Evolutionary conservation across 805 yeast species (phyloP).

Genomic region (Debaryomyces maramus): DNA sequence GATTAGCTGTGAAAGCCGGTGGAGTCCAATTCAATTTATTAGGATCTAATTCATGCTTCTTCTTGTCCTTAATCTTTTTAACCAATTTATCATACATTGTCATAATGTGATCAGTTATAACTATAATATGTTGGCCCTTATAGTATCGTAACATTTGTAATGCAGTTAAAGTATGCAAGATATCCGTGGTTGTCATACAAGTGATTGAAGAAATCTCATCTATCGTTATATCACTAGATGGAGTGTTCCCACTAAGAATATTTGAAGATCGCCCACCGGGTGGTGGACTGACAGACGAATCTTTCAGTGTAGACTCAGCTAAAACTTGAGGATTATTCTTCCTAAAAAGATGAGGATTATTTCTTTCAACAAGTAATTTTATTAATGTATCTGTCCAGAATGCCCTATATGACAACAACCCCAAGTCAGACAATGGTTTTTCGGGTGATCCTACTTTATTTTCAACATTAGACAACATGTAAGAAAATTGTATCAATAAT

Average conservation of each 20-base stretch:
- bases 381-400: constrained; percentile 93
- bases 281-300: constrained; percentile 21
- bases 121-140: constrained; percentile 90
- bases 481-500: constrained; percentile 87
- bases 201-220: constrained; percentile 87
- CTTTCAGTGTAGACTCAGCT: constrained; percentile 38
- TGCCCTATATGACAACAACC: constrained; percentile 89
- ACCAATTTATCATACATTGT: constrained; percentile 67
- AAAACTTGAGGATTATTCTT: constrained; percentile 34
- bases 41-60: constrained; percentile 75
- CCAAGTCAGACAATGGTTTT: constrained; percentile 93
- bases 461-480: constrained; percentile 84
- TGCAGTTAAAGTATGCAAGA: constrained; percentile 89
- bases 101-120: constrained; percentile 80
- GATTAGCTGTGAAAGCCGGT: constrained; percentile 94
- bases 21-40: constrained; percentile 84
- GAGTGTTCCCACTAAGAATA: constrained; percentile 7
- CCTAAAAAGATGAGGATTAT: constrained; percentile 36
- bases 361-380: constrained; percentile 63
- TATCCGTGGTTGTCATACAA: constrained; percentile 95
- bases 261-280: constrained; percentile 11
- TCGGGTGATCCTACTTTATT: constrained; percentile 95
- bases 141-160: constrained; percentile 86
- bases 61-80: constrained; percentile 56
- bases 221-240: constrained; percentile 61